These are phyloP conservation scores for Fusarium sp. DNA, from an alignment of 2,329 filamentous ascomycete genomes.

Conservation along the genomic window DNA sequence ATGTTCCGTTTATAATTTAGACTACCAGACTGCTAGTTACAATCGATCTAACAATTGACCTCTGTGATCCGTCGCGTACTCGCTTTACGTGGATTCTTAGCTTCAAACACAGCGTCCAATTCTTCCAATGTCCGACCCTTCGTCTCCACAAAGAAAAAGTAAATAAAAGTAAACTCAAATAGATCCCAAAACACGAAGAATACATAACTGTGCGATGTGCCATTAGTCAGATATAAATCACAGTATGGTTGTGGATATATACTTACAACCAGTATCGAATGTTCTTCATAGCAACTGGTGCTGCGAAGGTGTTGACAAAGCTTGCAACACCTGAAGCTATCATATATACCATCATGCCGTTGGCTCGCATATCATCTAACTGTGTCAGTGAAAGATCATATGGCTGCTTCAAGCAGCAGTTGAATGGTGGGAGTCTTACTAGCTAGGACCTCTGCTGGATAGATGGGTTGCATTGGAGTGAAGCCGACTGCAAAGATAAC, in stretches of 20 bases:
- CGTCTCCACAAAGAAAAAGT: constrained; percentile 15
- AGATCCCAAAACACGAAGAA: constrained; percentile 23
- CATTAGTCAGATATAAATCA: not conserved
- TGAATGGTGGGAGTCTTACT: not conserved
- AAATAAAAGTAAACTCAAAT: constrained; percentile 3
- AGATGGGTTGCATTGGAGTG: constrained; percentile 20
- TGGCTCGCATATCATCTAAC: constrained; percentile 35
- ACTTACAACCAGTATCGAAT: constrained; percentile 29
- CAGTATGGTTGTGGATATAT: fast-evolving
- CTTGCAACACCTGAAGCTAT: constrained; percentile 26
- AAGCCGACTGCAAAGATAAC: constrained; percentile 6
- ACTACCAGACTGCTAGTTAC: not conserved
- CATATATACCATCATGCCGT: constrained; percentile 33
- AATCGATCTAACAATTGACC: not conserved
- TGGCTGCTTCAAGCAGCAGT: fast-evolving
- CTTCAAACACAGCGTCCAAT: not conserved
- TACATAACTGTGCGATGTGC: not conserved
- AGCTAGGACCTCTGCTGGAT: constrained; percentile 10
- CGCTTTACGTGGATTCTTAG: constrained; percentile 3
- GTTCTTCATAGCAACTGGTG: constrained; percentile 34
- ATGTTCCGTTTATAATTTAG: fast-evolving
- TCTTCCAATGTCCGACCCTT: constrained; percentile 3
- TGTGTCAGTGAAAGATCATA: not conserved
- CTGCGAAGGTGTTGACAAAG: constrained; percentile 37
- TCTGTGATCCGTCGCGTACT: not conserved